Evolutionary conservation across 192 early-diverging fungal genomes (phyloP).

Genomic region (Coemansia umbellata): DNA sequence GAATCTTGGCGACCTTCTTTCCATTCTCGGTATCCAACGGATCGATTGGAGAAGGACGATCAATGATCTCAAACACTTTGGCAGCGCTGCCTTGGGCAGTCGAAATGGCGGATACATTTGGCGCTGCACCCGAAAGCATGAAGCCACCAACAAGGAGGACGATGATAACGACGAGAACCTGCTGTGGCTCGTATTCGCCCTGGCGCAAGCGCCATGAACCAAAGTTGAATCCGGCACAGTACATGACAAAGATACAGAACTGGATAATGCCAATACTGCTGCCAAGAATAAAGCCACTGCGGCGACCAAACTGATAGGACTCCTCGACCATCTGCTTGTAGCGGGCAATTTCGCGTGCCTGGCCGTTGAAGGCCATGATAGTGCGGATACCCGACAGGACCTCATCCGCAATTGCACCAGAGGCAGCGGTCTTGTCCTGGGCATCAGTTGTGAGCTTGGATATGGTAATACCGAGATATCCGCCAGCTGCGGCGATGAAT

Average conservation of each 20-base stretch:
- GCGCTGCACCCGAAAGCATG: conserved; percentile 60
- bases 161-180: conserved; percentile 79
- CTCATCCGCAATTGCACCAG: conserved; percentile 82
- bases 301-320: conserved; percentile 62
- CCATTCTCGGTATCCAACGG: conserved; percentile 36
- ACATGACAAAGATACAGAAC: conserved; percentile 69
- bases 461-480: conserved; percentile 53
- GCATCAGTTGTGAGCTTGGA: conserved; percentile 39
- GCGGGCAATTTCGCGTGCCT: conserved; percentile 61
- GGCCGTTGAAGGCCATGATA: conserved; percentile 74
- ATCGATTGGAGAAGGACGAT: conserved; percentile 76
- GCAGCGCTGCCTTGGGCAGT: conserved; percentile 74
- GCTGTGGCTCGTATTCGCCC: conserved; percentile 35
- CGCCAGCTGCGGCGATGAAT: conserved; percentile 49
- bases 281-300: conserved; percentile 60
- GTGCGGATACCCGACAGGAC: conserved; percentile 80
- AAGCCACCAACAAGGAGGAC: conserved; percentile 80
- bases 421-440: conserved; percentile 71
- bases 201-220: conserved; percentile 56
- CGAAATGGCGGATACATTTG: conserved; percentile 70
- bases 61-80: conserved; percentile 77
- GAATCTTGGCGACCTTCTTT: conserved; percentile 37
- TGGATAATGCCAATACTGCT: conserved; percentile 66
- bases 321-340: conserved; percentile 63
- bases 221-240: conserved; percentile 78